Percentiles rank a stretch among this genome's conserved stretches.
phyloP scores from a whole-genome alignment of 179 eudicot species.

The Dionaea muscipula region DNA sequence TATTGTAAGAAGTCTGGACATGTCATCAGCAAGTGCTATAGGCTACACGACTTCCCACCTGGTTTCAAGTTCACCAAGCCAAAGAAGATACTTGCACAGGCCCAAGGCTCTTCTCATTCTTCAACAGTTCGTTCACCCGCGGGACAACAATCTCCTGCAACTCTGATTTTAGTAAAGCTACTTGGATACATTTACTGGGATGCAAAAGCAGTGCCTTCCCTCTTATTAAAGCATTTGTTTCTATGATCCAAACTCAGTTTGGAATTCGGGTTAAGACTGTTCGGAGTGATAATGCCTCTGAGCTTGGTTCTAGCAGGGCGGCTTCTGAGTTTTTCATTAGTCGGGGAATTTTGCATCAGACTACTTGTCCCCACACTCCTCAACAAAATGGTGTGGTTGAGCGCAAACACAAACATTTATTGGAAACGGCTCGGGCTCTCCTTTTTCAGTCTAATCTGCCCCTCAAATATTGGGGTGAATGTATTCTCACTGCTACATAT shows the following conservation, averaged over 20 bases:
- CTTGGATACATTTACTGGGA: background rate
- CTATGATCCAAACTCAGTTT: background rate
- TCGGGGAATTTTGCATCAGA: background rate
- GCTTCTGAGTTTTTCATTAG: background rate
- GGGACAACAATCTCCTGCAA: no score
- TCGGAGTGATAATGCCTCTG: background rate
- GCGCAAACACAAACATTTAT: background rate
- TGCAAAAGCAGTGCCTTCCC: background rate
- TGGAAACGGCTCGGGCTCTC: background rate
- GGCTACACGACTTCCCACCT: no score
- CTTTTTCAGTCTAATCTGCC: background rate
- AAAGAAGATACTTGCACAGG: no score
- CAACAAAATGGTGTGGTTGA: background rate
- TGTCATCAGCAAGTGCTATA: no score
- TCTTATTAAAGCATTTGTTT: background rate
- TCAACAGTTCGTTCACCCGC: no score
- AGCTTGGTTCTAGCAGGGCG: background rate
- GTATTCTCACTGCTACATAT: constrained; percentile 1
- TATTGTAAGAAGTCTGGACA: no score
- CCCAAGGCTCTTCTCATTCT: no score
- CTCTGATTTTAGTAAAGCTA: background rate
- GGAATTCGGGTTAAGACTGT: background rate
- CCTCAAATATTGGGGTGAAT: background rate
- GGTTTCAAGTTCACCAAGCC: no score
- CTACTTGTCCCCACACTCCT: background rate